These are phyloP conservation scores for Nannochloropsis gaditana DNA, from an alignment of 108 stramenopile species.

Conservation along the genomic window DNA sequence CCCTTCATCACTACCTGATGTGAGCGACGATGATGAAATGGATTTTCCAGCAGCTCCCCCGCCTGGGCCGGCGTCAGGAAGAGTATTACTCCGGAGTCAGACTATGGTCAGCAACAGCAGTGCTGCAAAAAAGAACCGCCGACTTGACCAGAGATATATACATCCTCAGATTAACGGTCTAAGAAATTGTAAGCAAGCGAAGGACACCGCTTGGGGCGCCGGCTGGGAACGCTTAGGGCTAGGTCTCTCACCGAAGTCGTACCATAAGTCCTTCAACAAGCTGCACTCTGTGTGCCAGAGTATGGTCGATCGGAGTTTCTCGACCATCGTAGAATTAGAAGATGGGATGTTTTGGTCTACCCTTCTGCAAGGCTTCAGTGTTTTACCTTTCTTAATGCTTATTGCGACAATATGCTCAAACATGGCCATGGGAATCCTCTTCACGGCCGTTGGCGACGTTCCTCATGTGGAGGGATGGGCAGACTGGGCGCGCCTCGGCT, in stretches of 20 bases:
- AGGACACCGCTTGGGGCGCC: neutral
- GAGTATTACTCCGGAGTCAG: neutral
- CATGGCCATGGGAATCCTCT: constrained; percentile 1
- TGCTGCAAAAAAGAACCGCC: neutral
- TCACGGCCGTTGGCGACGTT: neutral
- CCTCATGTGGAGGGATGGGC: neutral
- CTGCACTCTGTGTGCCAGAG: neutral
- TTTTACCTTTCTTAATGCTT: neutral
- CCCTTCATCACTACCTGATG: too few relatives aligned
- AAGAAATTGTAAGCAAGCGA: neutral
- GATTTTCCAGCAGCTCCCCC: constrained; percentile 22
- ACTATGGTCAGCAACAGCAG: neutral
- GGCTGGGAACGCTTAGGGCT: neutral
- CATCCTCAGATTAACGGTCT: neutral
- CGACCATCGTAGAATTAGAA: neutral
- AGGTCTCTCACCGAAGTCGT: neutral
- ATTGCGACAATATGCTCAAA: neutral
- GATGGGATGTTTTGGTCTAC: neutral
- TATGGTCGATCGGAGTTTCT: neutral
- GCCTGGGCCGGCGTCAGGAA: neutral
- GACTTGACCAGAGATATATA: too few relatives aligned
- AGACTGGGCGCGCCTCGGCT: neutral
- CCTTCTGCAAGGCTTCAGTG: neutral
- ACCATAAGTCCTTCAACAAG: constrained; percentile 1
- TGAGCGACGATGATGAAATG: neutral